Evolutionary conservation across 2,329 filamentous ascomycete species (phyloP).

Genomic region (Fusarium subtropicale): DNA sequence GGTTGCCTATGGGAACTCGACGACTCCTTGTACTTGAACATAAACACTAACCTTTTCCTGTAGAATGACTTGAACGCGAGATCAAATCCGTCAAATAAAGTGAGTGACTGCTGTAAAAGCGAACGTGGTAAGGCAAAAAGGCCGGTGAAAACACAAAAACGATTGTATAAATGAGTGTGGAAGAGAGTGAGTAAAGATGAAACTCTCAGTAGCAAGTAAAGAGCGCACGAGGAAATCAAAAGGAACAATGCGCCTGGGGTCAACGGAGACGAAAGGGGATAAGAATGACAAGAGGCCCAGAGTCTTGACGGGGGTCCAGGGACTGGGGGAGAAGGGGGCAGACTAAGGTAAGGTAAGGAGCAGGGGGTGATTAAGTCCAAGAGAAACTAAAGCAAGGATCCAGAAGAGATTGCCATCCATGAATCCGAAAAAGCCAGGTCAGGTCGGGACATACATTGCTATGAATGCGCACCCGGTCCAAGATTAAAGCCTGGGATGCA

Average conservation of each 20-base stretch:
- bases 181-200: constrained; percentile 60
- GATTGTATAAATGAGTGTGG: constrained; percentile 63
- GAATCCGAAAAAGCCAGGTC: constrained; percentile 21
- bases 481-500: constrained; percentile 26
- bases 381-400: constrained; percentile 14
- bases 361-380: constrained; percentile 19
- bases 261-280: constrained; percentile 46
- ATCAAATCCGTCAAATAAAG: constrained; percentile 35
- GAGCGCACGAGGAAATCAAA: constrained; percentile 48
- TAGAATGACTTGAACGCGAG: constrained; percentile 24
- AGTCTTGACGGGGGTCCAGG: constrained; percentile 40
- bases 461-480: constrained; percentile 30
- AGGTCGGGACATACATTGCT: not conserved
- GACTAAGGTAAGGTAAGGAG: constrained; percentile 25
- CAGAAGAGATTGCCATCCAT: constrained; percentile 33
- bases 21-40: not conserved
- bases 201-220: constrained; percentile 64
- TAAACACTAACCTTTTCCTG: constrained; percentile 43
- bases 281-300: constrained; percentile 40
- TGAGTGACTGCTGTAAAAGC: constrained; percentile 47
- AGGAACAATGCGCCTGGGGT: constrained; percentile 44
- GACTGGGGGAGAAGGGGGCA: constrained; percentile 26
- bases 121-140: constrained; percentile 48
- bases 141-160: constrained; percentile 37
- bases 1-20: not conserved